A percentile compares a stretch with the other conserved stretches of the same genome.
phyloP scores from a whole-genome alignment of 805 yeast genomes.

The Candida suzukii region DNA sequence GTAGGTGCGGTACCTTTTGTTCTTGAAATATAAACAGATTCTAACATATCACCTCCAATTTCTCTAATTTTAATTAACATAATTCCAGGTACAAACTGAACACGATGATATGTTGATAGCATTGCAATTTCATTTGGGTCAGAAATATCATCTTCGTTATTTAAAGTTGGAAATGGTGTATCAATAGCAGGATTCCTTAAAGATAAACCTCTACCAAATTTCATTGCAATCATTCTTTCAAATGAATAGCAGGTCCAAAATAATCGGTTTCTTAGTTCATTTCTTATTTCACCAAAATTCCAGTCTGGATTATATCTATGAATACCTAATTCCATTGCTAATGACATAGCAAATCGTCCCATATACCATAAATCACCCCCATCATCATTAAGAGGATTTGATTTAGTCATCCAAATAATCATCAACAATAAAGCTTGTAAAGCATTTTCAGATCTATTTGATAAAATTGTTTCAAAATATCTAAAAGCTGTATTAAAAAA shows the following conservation, averaged over 20 bases:
- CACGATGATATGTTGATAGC: conserved; percentile 6
- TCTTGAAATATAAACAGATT: conserved; percentile 17
- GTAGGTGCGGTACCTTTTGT: conserved; percentile 13
- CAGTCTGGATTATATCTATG: conserved; percentile 20
- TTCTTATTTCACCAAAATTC: conserved; percentile 15
- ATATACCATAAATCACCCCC: conserved; percentile 20
- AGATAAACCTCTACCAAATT: conserved; percentile 18
- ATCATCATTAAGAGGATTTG: conserved; percentile 15
- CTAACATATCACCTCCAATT: conserved; percentile 17
- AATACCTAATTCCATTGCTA: conserved; percentile 21
- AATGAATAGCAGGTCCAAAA: conserved; percentile 19
- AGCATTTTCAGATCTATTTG: conserved; percentile 14
- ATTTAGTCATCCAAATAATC: conserved; percentile 15
- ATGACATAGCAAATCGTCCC: conserved; percentile 17
- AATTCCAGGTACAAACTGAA: conserved; percentile 14
- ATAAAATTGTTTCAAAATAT: conserved; percentile 15
- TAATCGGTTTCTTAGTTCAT: conserved; percentile 17
- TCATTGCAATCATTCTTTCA: conserved; percentile 20
- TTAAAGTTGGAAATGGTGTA: conserved; percentile 15
- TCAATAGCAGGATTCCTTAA: conserved; percentile 19
- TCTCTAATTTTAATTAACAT: conserved; percentile 12
- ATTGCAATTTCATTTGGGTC: conserved; percentile 3
- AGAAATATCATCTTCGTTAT: conserved; percentile 11
- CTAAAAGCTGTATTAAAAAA: conserved; percentile 17
- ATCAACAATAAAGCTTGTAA: conserved; percentile 15